Percentiles rank a stretch among this genome's conserved stretches.
These are phyloP conservation scores for Pleurotus cornucopiae DNA, from an alignment of 768 basidiomycete genomes.

Conservation along the genomic window DNA sequence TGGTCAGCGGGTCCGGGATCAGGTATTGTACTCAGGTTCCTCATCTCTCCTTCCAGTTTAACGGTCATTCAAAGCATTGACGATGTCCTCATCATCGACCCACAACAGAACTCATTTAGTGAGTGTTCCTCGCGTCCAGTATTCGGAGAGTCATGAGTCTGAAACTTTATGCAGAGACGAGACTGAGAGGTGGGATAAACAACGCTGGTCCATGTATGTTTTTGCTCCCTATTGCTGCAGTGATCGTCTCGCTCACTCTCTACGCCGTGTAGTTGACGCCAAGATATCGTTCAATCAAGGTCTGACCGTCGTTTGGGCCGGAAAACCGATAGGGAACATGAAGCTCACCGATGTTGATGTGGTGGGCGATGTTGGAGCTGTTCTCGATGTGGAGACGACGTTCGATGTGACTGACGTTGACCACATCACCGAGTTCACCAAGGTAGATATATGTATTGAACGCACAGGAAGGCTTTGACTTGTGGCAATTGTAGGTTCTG, in stretches of 20 bases:
- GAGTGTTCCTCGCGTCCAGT: conserved; percentile 14
- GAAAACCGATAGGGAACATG: conserved; percentile 52
- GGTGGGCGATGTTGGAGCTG: conserved; percentile 60
- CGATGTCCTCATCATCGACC: conserved; percentile 57
- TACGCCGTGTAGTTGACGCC: conserved; percentile 50
- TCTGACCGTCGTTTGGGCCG: conserved; percentile 57
- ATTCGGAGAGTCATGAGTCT: not conserved
- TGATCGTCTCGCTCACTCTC: conserved; percentile 5
- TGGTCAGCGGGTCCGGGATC: conserved; percentile 54
- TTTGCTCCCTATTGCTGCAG: not conserved
- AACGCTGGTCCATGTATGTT: conserved; percentile 70
- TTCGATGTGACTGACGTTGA: conserved; percentile 57
- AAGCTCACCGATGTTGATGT: conserved; percentile 57
- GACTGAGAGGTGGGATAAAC: conserved; percentile 57
- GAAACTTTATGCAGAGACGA: conserved; percentile 30
- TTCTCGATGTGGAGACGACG: conserved; percentile 45
- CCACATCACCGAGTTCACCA: conserved; percentile 61
- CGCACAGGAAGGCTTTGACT: not conserved
- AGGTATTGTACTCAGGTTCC: conserved; percentile 31
- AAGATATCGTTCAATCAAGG: conserved; percentile 62
- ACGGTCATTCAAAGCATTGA: conserved; percentile 36
- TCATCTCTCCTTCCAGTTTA: not conserved
- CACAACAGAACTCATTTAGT: conserved; percentile 56
- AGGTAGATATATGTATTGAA: conserved; percentile 27
- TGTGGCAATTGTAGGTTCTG: conserved; percentile 30